Conservation (phyloP, 495 filamentous ascomycete species). For the Aspergillus bridgeri region DNA sequence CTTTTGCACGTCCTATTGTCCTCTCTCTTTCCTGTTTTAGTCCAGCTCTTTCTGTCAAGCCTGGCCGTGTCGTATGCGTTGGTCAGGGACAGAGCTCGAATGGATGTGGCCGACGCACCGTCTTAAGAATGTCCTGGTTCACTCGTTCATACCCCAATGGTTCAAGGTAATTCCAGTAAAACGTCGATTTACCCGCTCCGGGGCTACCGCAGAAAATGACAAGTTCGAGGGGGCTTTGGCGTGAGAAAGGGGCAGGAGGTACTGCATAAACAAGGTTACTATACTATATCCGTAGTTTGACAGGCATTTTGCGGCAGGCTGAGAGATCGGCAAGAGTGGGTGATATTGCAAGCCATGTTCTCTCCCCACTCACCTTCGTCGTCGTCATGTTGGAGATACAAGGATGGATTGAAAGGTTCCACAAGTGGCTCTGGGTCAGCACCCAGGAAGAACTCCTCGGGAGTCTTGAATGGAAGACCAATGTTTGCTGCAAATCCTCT, state of each 20-base stretch:
- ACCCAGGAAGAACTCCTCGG: constrained; percentile 85
- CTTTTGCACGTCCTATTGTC: constrained; percentile 2
- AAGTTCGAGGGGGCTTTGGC: constrained; percentile 65
- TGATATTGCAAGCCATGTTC: not conserved
- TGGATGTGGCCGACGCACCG: constrained; percentile 43
- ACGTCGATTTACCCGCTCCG: constrained; percentile 86
- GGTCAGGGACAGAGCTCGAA: not conserved
- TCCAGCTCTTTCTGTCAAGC: not conserved
- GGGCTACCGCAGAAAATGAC: constrained; percentile 86
- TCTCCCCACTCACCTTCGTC: constrained; percentile 29
- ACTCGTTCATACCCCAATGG: constrained; percentile 79
- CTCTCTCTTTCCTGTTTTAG: not conserved
- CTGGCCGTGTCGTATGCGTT: not conserved
- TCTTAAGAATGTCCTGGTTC: constrained; percentile 89
- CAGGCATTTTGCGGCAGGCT: not conserved
- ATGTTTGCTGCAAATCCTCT: constrained; percentile 77
- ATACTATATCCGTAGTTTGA: not conserved
- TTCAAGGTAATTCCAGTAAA: constrained; percentile 75
- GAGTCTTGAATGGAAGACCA: constrained; percentile 74
- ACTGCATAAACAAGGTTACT: constrained; percentile 6
- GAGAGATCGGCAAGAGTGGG: not conserved
- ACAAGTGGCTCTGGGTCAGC: constrained; percentile 58
- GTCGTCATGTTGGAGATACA: constrained; percentile 43
- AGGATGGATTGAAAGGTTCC: constrained; percentile 63
- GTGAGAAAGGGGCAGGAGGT: constrained; percentile 48